A percentile compares a stretch with the other conserved stretches of the same genome.
phyloP scores from a whole-genome alignment of 495 filamentous ascomycete genomes.

The Podospora fimiseda region DNA sequence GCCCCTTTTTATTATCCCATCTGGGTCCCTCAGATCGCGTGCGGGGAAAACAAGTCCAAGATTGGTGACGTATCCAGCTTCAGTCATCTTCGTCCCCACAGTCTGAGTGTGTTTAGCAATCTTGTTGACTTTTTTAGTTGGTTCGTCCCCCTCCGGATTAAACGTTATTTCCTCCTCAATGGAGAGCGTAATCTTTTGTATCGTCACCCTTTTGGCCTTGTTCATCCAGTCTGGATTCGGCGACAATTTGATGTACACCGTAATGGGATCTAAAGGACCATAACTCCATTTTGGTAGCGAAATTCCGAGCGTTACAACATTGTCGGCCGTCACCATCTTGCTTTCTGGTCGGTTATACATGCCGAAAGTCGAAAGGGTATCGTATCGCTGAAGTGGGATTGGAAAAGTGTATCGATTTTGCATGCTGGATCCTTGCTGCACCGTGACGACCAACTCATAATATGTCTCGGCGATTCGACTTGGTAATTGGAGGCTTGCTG shows the following conservation, averaged over 20 bases:
- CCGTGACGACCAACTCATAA: conserved; percentile 92
- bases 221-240: conserved; percentile 87
- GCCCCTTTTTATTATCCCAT: conserved; percentile 79
- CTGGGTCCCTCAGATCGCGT: conserved; percentile 79
- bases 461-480: conserved; percentile 91
- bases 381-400: conserved; percentile 85
- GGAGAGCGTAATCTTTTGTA: conserved; percentile 84
- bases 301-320: conserved; percentile 85
- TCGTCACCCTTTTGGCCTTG: conserved; percentile 88
- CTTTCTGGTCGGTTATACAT: conserved; percentile 98
- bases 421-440: conserved; percentile 80
- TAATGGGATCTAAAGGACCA: conserved; percentile 89
- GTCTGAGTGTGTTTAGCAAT: conserved; percentile 76
- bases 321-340: conserved; percentile 77
- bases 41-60: conserved; percentile 85
- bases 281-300: conserved; percentile 94
- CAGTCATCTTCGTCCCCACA: conserved; percentile 76
- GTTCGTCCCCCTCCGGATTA: conserved; percentile 97
- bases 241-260: conserved; percentile 85
- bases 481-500: conserved; percentile 83
- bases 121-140: conserved; percentile 80
- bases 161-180: conserved; percentile 98
- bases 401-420: conserved; percentile 89
- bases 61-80: conserved; percentile 84
- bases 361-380: conserved; percentile 95